Evolutionary conservation across 2,329 filamentous ascomycete species (phyloP).

Genomic region (Colletotrichum orchidophilum): DNA sequence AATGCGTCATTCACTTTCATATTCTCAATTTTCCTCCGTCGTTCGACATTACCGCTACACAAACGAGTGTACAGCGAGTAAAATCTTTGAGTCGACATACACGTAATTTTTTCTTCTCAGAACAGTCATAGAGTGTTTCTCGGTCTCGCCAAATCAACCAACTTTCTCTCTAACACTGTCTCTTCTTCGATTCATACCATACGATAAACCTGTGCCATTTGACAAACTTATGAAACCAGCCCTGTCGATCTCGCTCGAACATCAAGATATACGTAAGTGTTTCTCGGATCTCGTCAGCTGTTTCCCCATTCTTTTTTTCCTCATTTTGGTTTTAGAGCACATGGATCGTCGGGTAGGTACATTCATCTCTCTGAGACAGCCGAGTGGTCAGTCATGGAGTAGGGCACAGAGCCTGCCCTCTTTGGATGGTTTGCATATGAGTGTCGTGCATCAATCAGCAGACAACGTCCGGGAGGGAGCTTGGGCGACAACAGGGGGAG

Average conservation of each 20-base stretch:
- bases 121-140: not conserved
- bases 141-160: not conserved
- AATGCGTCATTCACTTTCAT: constrained; percentile 11
- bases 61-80: not conserved
- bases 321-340: not conserved
- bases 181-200: not conserved
- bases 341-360: constrained; percentile 9
- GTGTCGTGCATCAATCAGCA: constrained; percentile 14
- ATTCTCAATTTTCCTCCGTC: not conserved
- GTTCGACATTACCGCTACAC: not conserved
- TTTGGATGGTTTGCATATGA: constrained; percentile 13
- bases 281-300: constrained; percentile 11
- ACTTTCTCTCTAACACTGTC: not conserved
- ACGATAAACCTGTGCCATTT: not conserved
- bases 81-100: not conserved
- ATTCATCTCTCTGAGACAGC: not conserved
- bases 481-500: not conserved
- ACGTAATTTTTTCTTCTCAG: not conserved
- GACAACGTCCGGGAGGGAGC: not conserved
- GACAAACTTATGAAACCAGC: not conserved
- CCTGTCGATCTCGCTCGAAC: not conserved
- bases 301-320: constrained; percentile 16
- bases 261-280: constrained; percentile 9
- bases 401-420: not conserved
- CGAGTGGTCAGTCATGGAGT: not conserved